Evolutionary conservation across 495 filamentous ascomycete genomes (phyloP).

Genomic region (Acidomyces sp.): DNA sequence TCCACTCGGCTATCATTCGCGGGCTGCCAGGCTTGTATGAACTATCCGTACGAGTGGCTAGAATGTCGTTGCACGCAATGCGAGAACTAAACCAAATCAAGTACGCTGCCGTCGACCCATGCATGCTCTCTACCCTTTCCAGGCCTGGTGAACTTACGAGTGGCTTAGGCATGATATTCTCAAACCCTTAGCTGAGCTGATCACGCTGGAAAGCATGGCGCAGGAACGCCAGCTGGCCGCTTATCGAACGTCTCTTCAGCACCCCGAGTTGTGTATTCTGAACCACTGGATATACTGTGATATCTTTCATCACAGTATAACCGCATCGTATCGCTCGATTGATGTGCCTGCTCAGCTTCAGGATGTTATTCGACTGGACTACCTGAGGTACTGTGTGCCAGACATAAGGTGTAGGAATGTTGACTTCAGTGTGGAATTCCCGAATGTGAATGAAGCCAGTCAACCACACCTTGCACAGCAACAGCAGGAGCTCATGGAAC

Average conservation of each 20-base stretch:
- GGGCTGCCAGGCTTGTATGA: not conserved
- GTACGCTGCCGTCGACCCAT: not conserved
- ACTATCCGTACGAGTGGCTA: not conserved
- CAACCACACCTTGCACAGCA: not conserved
- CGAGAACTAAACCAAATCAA: not conserved
- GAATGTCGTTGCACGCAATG: not conserved
- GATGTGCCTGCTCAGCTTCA: not conserved
- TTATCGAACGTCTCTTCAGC: too few species aligned
- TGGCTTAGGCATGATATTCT: not conserved
- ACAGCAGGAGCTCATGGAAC: too few species aligned
- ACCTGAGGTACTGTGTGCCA: not conserved
- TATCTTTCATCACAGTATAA: not conserved
- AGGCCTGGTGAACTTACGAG: too few species aligned
- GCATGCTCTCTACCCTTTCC: not conserved
- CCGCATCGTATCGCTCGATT: not conserved
- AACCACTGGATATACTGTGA: not conserved
- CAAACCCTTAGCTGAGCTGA: not conserved
- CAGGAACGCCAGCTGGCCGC: not conserved
- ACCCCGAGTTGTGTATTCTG: not conserved
- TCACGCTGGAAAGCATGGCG: not conserved
- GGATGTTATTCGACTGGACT: not conserved
- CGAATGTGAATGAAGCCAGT: not conserved
- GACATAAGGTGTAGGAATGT: not conserved
- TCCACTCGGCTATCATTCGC: not conserved
- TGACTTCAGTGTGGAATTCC: not conserved